Evolutionary conservation across 2,329 filamentous ascomycete genomes (phyloP), one percentile per base, ranked within the genome.

Genomic region (Teratosphaeria zuluensis): DNA sequence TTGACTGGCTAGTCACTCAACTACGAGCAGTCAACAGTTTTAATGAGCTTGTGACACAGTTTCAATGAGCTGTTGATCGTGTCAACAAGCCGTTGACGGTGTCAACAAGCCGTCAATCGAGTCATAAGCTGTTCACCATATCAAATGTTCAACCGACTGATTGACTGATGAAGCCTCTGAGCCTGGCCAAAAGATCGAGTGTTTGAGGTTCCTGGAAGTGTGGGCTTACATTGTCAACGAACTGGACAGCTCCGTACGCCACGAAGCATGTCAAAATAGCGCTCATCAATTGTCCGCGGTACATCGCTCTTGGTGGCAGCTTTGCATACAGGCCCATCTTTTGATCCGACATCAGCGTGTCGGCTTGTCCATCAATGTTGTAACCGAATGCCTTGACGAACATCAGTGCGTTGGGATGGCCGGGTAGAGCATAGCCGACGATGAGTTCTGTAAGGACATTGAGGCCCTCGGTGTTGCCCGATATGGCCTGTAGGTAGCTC

Each of bases 251-350:
- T 14, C 70, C 75, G 1, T 74, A 69, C 28, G 73, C 73, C 11
- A 76, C 73, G 61, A 77, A 61, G 21, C 57, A 59, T 6, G 64
- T 63, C 58, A 63, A 60, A 59, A 80, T 65, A 51, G 77, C 77
- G 48, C 77, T 76, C 42, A 72, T 72, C n/a, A 80, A 72, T 63
- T 80, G 70, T 54, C 68, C 67, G 31, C 74, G 64, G 65, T 76
- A 77, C 6, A 76, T 71, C 24, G 74, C 72, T 21, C 75, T 67
- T 11, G 74, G 75, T 6, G 75, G 67, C 56, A 77, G 74, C 66
- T 76, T 76, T 68, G 69, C 69, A 65, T 77, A 77, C 60, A 75
- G 74, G 3, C 71, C 75, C 66, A 75, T 73, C 61, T 76, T 76
- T 54, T 73, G 73, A 63, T 76, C 74, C 74, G 60, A 58, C 19